These are phyloP conservation scores for Botrytis squamosa DNA, from an alignment of 2,329 filamentous ascomycete genomes.

Conservation along the genomic window DNA sequence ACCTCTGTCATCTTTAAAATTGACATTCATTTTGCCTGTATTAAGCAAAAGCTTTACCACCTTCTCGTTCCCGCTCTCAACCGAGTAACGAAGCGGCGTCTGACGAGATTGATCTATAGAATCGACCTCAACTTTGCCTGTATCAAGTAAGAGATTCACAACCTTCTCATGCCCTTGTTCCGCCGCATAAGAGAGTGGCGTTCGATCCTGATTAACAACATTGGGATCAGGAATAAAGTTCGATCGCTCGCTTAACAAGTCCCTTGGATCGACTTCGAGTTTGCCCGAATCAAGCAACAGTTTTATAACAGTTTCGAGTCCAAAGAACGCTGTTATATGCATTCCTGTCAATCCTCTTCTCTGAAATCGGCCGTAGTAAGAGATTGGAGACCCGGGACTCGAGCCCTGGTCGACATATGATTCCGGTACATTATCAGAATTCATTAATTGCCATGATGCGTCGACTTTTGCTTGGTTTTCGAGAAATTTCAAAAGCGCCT, in stretches of 20 bases:
- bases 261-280: background rate
- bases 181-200: background rate
- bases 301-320: background rate
- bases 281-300: background rate
- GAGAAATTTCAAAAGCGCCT: background rate
- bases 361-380: background rate
- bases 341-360: background rate
- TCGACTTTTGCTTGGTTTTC: background rate
- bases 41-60: background rate
- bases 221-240: rapidly evolving
- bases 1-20: rapidly evolving
- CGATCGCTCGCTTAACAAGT: rapidly evolving
- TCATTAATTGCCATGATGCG: background rate
- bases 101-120: rapidly evolving
- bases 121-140: background rate
- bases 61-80: background rate
- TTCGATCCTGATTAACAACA: background rate
- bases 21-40: background rate
- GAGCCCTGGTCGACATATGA: background rate
- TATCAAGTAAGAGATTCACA: background rate
- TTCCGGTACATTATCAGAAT: rapidly evolving
- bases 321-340: constrained; percentile 12
- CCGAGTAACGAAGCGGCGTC: background rate
- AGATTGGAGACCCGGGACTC: rapidly evolving
- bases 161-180: background rate